These are phyloP conservation scores for Candida glaebosa DNA, from an alignment of 805 yeast genomes.

Conservation along the genomic window DNA sequence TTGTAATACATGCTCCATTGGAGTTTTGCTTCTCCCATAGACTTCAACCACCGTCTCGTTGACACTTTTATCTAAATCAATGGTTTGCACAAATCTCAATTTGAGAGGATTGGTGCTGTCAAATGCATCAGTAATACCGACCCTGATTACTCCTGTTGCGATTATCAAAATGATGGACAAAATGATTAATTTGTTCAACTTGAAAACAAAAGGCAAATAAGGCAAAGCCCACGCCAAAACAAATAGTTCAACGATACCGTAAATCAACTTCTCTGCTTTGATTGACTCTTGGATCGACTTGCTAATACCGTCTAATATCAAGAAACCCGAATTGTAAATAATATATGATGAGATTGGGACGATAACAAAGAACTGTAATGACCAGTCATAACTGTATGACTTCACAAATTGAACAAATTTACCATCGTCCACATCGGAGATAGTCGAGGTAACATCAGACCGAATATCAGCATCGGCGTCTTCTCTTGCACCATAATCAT, in stretches of 20 bases:
- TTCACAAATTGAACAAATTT: constrained; percentile 13
- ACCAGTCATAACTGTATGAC: constrained; percentile 74
- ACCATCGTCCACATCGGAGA: constrained; percentile 8
- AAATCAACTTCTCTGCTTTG: constrained; percentile 36
- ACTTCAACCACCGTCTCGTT: constrained; percentile 40
- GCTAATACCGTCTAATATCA: constrained; percentile 59
- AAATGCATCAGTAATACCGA: constrained; percentile 54
- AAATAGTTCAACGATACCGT: constrained; percentile 22
- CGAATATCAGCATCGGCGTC: constrained; percentile 10
- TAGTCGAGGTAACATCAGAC: constrained; percentile 9
- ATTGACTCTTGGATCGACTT: constrained; percentile 71
- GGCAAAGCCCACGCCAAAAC: constrained; percentile 42
- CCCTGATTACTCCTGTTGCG: constrained; percentile 31
- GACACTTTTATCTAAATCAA: constrained; percentile 40
- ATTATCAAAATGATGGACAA: constrained; percentile 35
- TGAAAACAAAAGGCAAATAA: constrained; percentile 65
- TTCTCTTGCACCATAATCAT: constrained; percentile 13
- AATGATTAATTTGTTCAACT: constrained; percentile 53
- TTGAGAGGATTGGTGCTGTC: constrained; percentile 63
- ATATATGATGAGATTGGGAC: constrained; percentile 63
- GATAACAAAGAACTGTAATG: constrained; percentile 62
- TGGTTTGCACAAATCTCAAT: constrained; percentile 61
- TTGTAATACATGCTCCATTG: constrained; percentile 40
- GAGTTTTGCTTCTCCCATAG: constrained; percentile 48
- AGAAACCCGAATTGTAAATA: constrained; percentile 51